Percentiles rank a stretch among this genome's conserved stretches.
phyloP scores from a whole-genome alignment of 371 early-diverging fungal species.

The Chytridium lagenaria region DNA sequence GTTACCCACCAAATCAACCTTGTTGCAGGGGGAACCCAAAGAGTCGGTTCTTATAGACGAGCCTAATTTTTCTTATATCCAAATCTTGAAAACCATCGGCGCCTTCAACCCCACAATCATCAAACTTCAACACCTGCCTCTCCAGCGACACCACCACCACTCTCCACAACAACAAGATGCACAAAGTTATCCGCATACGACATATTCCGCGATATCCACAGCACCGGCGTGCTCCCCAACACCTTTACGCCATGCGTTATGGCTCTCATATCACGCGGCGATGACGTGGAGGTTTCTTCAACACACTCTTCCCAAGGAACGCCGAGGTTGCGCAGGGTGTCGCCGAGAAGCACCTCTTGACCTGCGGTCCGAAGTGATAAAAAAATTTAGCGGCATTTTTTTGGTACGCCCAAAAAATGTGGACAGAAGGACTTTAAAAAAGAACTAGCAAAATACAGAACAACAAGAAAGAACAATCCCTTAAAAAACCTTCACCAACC shows the following conservation, averaged over 20 bases:
- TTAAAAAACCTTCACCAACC: constrained; percentile 2
- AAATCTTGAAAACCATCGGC: too few relatives aligned
- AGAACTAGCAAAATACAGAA: background rate
- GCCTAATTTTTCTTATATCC: too few relatives aligned
- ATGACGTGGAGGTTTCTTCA: background rate
- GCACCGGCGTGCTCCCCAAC: constrained; percentile 65
- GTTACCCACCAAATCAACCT: too few relatives aligned
- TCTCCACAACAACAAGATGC: constrained; percentile 60
- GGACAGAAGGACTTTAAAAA: too few relatives aligned
- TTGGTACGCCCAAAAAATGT: too few relatives aligned
- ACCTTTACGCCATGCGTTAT: constrained; percentile 66
- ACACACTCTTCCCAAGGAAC: background rate
- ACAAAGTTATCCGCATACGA: constrained; percentile 77
- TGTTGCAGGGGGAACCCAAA: too few relatives aligned
- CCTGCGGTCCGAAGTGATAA: background rate
- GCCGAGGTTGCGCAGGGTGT: background rate
- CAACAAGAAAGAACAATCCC: background rate
- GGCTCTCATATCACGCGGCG: constrained; percentile 20
- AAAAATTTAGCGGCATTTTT: too few relatives aligned
- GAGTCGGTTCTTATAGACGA: too few relatives aligned
- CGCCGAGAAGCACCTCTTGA: too few relatives aligned
- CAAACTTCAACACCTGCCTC: background rate
- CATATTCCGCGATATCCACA: constrained; percentile 70
- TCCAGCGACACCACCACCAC: background rate
- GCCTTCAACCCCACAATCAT: too few relatives aligned